These are phyloP conservation scores for Styphnolobium japonicum DNA, from an alignment of 306 rosid species.

Conservation along the genomic window DNA sequence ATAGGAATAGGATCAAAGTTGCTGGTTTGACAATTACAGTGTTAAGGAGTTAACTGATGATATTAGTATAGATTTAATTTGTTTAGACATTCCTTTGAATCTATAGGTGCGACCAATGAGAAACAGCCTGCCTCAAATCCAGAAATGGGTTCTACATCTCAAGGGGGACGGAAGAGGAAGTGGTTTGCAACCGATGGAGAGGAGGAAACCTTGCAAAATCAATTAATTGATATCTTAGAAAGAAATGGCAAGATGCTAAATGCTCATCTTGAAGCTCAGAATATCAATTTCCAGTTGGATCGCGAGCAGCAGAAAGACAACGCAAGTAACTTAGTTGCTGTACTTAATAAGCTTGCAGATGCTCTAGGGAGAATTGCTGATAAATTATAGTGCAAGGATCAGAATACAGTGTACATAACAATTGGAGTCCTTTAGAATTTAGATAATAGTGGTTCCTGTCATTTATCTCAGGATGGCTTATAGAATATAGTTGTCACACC, in stretches of 20 bases:
- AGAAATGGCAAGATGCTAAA: conserved; percentile 75
- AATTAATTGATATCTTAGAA: conserved; percentile 78
- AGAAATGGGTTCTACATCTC: conserved; percentile 75
- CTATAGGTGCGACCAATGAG: conserved; percentile 51
- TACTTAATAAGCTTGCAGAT: conserved; percentile 92
- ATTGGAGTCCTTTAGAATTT: conserved; percentile 33
- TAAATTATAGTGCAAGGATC: conserved; percentile 56
- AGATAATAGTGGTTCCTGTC: conserved; percentile 43
- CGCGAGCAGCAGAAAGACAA: conserved; percentile 83
- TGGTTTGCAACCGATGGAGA: conserved; percentile 52
- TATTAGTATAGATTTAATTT: neutral
- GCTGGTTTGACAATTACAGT: conserved; percentile 6
- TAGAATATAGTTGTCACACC: conserved; percentile 31
- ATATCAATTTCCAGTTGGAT: conserved; percentile 64
- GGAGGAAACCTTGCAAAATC: conserved; percentile 60
- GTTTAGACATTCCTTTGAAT: neutral
- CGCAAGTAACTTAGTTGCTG: conserved; percentile 64
- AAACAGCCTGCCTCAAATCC: conserved; percentile 58
- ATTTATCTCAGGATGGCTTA: conserved; percentile 26
- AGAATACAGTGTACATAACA: conserved; percentile 58
- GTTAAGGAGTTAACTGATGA: neutral
- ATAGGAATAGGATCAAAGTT: neutral
- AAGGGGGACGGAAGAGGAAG: conserved; percentile 74
- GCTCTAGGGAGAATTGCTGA: conserved; percentile 93
- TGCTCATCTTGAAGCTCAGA: conserved; percentile 79